Conservation (phyloP, 1,284 basidiomycete genomes). For the Ustilago xerochloae region DNA sequence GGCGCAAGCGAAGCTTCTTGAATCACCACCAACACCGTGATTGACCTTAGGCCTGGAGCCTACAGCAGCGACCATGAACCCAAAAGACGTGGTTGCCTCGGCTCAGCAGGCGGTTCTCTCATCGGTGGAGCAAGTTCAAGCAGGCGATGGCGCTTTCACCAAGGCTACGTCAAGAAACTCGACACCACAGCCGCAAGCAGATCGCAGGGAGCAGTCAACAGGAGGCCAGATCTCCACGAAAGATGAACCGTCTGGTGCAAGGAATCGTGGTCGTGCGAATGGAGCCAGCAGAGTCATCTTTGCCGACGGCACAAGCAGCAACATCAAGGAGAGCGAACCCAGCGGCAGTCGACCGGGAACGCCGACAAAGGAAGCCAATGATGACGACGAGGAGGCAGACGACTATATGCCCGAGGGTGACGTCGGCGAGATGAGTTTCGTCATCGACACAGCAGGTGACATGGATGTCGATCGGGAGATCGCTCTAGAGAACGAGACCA, state of each 20-base stretch:
- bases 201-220: not conserved
- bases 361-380: not conserved
- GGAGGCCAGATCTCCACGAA: not conserved
- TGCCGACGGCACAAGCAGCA: not conserved
- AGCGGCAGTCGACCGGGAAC: not conserved
- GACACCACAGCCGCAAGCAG: not conserved
- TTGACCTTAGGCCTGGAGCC: too few relatives aligned
- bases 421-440: slow-evolving; percentile 36
- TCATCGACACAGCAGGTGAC: slow-evolving; percentile 43
- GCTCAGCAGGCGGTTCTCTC: slow-evolving; percentile 21
- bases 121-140: slow-evolving; percentile 3
- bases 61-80: slow-evolving; percentile 7
- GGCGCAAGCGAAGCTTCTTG: not conserved
- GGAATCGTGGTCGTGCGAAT: not conserved
- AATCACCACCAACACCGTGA: slow-evolving; percentile 6
- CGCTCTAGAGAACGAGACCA: slow-evolving; percentile 23
- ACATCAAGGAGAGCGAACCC: not conserved
- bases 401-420: slow-evolving; percentile 9
- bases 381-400: slow-evolving; percentile 5
- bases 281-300: not conserved
- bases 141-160: not conserved
- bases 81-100: slow-evolving; percentile 10
- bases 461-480: slow-evolving; percentile 44
- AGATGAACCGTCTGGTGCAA: not conserved
- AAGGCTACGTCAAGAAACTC: not conserved